A percentile compares a stretch with the other conserved stretches of the same genome.
phyloP scores from a whole-genome alignment of 805 yeast species.

The Priceomyces medius region DNA sequence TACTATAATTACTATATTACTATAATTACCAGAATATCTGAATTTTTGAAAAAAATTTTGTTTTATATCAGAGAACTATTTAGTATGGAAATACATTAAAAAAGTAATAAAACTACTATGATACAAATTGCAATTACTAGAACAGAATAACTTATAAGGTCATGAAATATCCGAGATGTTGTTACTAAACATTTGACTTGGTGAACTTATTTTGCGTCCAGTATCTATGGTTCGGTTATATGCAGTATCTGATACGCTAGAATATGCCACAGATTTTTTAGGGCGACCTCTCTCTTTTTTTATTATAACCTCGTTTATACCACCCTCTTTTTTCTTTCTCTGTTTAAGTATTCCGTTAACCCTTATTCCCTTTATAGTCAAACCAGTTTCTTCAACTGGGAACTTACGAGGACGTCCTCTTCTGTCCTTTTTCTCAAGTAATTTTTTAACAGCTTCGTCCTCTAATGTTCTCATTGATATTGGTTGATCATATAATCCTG shows the following conservation, averaged over 20 bases:
- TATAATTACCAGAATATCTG: too few relatives aligned
- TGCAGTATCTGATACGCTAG: constrained; percentile 1
- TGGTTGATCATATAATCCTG: constrained; percentile 28
- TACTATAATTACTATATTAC: too few relatives aligned
- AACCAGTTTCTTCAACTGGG: constrained; percentile 46
- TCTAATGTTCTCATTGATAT: constrained; percentile 27
- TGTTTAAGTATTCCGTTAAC: constrained; percentile 34
- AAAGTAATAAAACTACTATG: too few relatives aligned
- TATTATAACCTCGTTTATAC: constrained; percentile 7
- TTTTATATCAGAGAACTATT: too few relatives aligned
- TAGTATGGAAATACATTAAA: too few relatives aligned
- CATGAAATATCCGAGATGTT: not conserved
- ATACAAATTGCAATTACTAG: too few relatives aligned
- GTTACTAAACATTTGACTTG: not conserved
- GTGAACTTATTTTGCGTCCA: not conserved
- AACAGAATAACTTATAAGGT: too few relatives aligned
- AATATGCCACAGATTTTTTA: constrained; percentile 6
- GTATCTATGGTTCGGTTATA: not conserved
- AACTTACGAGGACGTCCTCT: constrained; percentile 53
- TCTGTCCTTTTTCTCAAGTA: constrained; percentile 41
- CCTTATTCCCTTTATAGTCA: constrained; percentile 43
- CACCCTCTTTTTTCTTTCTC: constrained; percentile 10
- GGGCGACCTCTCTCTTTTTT: constrained; percentile 16
- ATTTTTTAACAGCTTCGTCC: constrained; percentile 33
- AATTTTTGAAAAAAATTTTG: too few relatives aligned